Evolutionary conservation across 2,329 filamentous ascomycete genomes (phyloP).

Genomic region (Pestalotiopsis sp.): DNA sequence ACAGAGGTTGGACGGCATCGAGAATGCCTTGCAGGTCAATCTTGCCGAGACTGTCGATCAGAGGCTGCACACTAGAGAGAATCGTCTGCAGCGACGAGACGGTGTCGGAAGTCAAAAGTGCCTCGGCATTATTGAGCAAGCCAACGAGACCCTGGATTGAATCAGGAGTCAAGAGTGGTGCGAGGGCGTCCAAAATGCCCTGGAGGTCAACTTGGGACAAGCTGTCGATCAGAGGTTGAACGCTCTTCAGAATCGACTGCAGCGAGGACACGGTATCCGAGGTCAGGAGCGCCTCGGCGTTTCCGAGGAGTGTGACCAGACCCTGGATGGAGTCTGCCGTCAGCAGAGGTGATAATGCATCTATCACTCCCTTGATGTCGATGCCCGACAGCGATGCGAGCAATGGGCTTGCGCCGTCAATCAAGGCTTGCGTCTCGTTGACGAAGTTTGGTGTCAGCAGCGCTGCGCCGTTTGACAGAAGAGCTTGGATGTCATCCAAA

Average conservation of each 20-base stretch:
- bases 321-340: slow-evolving; percentile 29
- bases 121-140: slow-evolving; percentile 36
- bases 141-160: slow-evolving; percentile 29
- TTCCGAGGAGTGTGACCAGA: slow-evolving; percentile 26
- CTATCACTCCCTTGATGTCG: slow-evolving; percentile 34
- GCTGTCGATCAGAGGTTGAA: slow-evolving; percentile 12
- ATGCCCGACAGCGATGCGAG: slow-evolving; percentile 1
- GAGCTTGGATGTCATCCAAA: background rate
- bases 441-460: slow-evolving; percentile 7
- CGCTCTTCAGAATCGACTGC: slow-evolving; percentile 21
- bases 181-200: slow-evolving; percentile 24
- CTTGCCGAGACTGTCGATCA: slow-evolving; percentile 23
- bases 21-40: slow-evolving; percentile 33
- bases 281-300: slow-evolving; percentile 28
- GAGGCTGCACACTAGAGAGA: slow-evolving; percentile 16
- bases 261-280: slow-evolving; percentile 22
- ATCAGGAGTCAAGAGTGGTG: slow-evolving; percentile 20
- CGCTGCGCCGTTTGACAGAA: slow-evolving; percentile 6
- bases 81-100: slow-evolving; percentile 19
- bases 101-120: slow-evolving; percentile 31
- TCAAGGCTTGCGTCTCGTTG: slow-evolving; percentile 15
- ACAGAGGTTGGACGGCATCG: slow-evolving; percentile 32
- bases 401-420: slow-evolving; percentile 28
- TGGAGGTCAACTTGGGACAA: slow-evolving; percentile 24
- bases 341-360: slow-evolving; percentile 32